These are phyloP conservation scores for Candida ficus DNA, from an alignment of 805 yeast species.

Conservation along the genomic window DNA sequence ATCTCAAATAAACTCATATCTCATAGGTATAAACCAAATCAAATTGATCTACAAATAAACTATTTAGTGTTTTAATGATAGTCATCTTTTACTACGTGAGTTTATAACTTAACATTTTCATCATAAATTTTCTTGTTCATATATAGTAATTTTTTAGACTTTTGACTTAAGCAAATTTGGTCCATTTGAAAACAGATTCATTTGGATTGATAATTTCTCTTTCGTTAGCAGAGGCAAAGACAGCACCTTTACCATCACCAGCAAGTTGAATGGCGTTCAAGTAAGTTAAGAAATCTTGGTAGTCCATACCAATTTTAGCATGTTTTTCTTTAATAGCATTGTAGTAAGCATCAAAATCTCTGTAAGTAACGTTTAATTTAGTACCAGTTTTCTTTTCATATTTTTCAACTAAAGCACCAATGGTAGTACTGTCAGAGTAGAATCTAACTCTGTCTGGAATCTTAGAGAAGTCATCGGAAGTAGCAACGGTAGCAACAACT, in stretches of 20 bases:
- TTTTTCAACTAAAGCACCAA: constrained; percentile 32
- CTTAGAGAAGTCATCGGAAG: constrained; percentile 28
- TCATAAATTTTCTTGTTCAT: too few species aligned
- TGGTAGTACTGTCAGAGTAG: constrained; percentile 35
- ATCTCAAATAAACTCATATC: too few species aligned
- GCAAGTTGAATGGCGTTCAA: constrained; percentile 31
- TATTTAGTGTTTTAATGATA: too few species aligned
- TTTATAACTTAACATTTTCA: too few species aligned
- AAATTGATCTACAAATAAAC: too few species aligned
- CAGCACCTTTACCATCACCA: constrained; percentile 39
- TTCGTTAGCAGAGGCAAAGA: constrained; percentile 26
- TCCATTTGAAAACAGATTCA: constrained; percentile 41
- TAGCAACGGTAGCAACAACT: constrained; percentile 35
- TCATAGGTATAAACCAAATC: too few species aligned
- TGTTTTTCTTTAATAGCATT: background rate
- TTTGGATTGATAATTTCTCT: constrained; percentile 42
- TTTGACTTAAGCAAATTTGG: constrained; percentile 18
- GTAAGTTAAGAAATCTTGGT: constrained; percentile 33
- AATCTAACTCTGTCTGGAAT: constrained; percentile 42
- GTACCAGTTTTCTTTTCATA: constrained; percentile 37
- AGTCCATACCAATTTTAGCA: constrained; percentile 23
- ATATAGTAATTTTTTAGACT: background rate
- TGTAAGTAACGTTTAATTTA: constrained; percentile 29
- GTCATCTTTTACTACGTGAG: too few species aligned
- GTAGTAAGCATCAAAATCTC: background rate